These are phyloP conservation scores for Gaillardinia entomophila DNA, from an alignment of 805 yeast genomes.

Conservation along the genomic window DNA sequence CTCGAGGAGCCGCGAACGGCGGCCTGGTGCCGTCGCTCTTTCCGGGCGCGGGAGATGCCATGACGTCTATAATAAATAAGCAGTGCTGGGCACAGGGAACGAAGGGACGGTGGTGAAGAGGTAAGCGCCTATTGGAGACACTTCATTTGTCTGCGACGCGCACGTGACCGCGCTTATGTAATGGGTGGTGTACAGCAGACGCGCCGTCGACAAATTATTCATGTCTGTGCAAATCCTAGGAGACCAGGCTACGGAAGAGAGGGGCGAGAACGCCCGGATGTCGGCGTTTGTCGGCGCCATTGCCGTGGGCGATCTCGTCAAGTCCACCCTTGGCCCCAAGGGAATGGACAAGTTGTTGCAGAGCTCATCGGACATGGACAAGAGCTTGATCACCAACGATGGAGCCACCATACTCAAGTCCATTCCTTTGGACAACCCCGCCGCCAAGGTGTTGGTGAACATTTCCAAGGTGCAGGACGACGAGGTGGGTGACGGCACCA, in stretches of 20 bases:
- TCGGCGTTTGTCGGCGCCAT: slow-evolving; percentile 98
- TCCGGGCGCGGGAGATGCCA: too few species aligned
- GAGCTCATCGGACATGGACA: slow-evolving; percentile 68
- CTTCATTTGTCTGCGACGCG: not conserved
- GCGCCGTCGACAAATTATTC: too few species aligned
- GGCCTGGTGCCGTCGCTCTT: not conserved
- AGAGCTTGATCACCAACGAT: slow-evolving; percentile 85
- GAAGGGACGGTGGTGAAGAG: too few species aligned
- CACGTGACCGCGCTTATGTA: too few species aligned
- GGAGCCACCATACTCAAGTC: slow-evolving; percentile 96
- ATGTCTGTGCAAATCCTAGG: slow-evolving; percentile 91
- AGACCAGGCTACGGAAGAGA: slow-evolving; percentile 95
- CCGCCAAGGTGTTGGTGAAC: slow-evolving; percentile 93
- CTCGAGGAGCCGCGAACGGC: slow-evolving; percentile 4
- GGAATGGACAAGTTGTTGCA: slow-evolving; percentile 97
- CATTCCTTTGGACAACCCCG: slow-evolving; percentile 94
- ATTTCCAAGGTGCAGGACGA: slow-evolving; percentile 96
- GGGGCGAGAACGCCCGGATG: slow-evolving; percentile 97
- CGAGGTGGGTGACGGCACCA: slow-evolving; percentile 98
- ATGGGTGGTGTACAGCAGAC: too few species aligned
- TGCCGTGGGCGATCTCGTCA: slow-evolving; percentile 97
- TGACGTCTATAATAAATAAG: too few species aligned
- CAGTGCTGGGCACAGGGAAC: too few species aligned
- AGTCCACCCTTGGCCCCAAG: slow-evolving; percentile 92
- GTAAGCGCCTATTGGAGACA: not conserved